Evolutionary conservation across 2,329 filamentous ascomycete genomes (phyloP), one percentile per base, ranked within the genome.

Genomic region (Aureobasidium sp.): DNA sequence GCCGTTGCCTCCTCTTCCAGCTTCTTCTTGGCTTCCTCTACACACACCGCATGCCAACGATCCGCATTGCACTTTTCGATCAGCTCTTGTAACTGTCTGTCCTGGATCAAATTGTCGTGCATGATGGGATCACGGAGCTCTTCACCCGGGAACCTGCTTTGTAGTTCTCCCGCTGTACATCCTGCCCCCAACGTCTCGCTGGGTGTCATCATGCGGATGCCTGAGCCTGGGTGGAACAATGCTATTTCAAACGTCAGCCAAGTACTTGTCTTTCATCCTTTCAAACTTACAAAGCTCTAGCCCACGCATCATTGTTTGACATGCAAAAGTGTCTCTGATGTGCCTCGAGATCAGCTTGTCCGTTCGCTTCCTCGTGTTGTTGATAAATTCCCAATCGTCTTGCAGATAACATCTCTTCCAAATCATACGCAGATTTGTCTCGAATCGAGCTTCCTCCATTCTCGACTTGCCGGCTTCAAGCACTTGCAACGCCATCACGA

Each of bases 391-490:
- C 94, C 94, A 99, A 71, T 97, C 85, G 72, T 97, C 92, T 55
- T 87, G 85, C 67, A 93, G 82, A 69, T 89, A 89, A 65, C 91
- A 87, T 60, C 94, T 85, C 71, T 94, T 88, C 94, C 94, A 99
- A 65, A 97, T 89, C n/a, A 85, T 74, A 64, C 78, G 79, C 56
- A 84, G 76, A 39, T 82, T 71, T 36, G 79, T 76, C 29, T 87
- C 81, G 65, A 82, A 81, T 50, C 83, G 80, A n/a, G 83, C 81
- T 20, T 69, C 63, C 78, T 85, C 66, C 29, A 74, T 55, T 77
- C 78, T 68, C 77, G 84, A 70, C 77, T 81, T 73, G 78, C 81
- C 69, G 77, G 83, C 60, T 63, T 77, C 70, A 6, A 86, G 73
- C 17, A 78, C 80, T 69, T 82, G 78, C 20, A 96, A 80, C 26